phyloP scores from a whole-genome alignment of 1,284 basidiomycete species.

The Leccinum subrobustum region DNA sequence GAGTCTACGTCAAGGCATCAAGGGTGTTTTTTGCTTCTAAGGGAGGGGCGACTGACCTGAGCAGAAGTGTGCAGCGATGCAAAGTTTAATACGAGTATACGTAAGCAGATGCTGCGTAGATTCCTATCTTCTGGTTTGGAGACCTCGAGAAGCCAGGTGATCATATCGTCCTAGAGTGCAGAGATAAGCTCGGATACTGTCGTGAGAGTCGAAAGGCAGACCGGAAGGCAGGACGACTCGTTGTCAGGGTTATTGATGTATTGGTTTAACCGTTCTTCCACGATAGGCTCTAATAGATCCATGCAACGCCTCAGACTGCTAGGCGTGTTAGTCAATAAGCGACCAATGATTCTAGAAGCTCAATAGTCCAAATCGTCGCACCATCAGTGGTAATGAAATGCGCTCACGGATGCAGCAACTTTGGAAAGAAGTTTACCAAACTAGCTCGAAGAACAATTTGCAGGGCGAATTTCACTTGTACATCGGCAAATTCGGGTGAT shows the following conservation, averaged over 20 bases:
- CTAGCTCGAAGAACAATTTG: conserved; percentile 34
- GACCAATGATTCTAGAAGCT: conserved; percentile 32
- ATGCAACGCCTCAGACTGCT: conserved; percentile 34
- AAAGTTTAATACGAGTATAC: conserved; percentile 46
- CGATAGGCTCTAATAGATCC: conserved; percentile 29
- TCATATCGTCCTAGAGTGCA: conserved; percentile 40
- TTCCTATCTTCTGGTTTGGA: conserved; percentile 33
- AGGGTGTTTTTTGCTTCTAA: not conserved
- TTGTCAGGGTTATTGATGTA: conserved; percentile 17
- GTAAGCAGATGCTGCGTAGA: conserved; percentile 34
- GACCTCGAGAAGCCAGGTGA: conserved; percentile 47
- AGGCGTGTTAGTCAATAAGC: conserved; percentile 34
- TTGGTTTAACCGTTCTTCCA: conserved; percentile 33
- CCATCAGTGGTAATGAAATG: conserved; percentile 4
- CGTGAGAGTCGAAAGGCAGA: conserved; percentile 18
- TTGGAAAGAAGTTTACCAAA: conserved; percentile 34
- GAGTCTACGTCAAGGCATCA: conserved; percentile 26
- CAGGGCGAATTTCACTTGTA: conserved; percentile 35
- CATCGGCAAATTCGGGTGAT: conserved; percentile 32
- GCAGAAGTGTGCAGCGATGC: conserved; percentile 42
- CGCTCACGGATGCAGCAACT: conserved; percentile 35
- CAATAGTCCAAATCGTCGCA: conserved; percentile 16
- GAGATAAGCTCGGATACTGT: conserved; percentile 7
- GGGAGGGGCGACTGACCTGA: conserved; percentile 29
- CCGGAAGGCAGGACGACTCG: conserved; percentile 21